phyloP scores from a whole-genome alignment of 2,329 filamentous ascomycete genomes.

The Rhinocladiella mackenziei region DNA sequence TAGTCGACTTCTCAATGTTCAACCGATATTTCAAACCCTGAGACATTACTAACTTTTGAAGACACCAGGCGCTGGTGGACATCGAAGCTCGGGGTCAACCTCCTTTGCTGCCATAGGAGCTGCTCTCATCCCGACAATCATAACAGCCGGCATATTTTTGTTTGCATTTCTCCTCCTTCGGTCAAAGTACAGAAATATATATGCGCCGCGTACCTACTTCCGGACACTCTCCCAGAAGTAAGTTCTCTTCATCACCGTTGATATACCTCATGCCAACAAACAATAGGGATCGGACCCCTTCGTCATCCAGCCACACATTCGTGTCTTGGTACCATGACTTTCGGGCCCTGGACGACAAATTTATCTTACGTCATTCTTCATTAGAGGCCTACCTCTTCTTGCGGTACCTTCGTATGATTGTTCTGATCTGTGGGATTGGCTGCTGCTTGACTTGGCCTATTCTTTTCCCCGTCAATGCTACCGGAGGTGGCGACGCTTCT shows the following conservation, averaged over 20 bases:
- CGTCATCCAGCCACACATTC: slow-evolving; percentile 20
- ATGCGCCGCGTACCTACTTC: slow-evolving; percentile 41
- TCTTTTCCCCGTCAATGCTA: slow-evolving; percentile 83
- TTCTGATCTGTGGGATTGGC: slow-evolving; percentile 75
- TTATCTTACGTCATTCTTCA: slow-evolving; percentile 84
- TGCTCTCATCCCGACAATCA: slow-evolving; percentile 46
- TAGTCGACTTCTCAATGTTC: too few species aligned
- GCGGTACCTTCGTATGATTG: slow-evolving; percentile 75
- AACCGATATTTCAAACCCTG: too few species aligned
- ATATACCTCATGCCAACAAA: too few species aligned
- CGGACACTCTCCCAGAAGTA: slow-evolving; percentile 35
- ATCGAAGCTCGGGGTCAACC: slow-evolving; percentile 37
- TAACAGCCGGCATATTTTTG: slow-evolving; percentile 45
- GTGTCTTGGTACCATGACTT: slow-evolving; percentile 39
- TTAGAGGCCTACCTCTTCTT: slow-evolving; percentile 90
- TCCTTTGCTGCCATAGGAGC: slow-evolving; percentile 49
- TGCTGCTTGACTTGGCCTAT: slow-evolving; percentile 82
- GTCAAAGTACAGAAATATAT: slow-evolving; percentile 45
- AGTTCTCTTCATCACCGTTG: not conserved
- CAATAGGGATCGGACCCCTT: slow-evolving; percentile 28
- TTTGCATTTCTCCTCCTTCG: slow-evolving; percentile 46
- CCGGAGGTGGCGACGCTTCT: slow-evolving; percentile 62
- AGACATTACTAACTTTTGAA: slow-evolving; percentile 5
- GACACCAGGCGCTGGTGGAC: slow-evolving; percentile 20
- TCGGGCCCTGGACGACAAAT: slow-evolving; percentile 62